Evolutionary conservation across 2,329 filamentous ascomycete genomes (phyloP), one percentile per base, ranked within the genome.

Genomic region (Ophiosphaerella narmari): DNA sequence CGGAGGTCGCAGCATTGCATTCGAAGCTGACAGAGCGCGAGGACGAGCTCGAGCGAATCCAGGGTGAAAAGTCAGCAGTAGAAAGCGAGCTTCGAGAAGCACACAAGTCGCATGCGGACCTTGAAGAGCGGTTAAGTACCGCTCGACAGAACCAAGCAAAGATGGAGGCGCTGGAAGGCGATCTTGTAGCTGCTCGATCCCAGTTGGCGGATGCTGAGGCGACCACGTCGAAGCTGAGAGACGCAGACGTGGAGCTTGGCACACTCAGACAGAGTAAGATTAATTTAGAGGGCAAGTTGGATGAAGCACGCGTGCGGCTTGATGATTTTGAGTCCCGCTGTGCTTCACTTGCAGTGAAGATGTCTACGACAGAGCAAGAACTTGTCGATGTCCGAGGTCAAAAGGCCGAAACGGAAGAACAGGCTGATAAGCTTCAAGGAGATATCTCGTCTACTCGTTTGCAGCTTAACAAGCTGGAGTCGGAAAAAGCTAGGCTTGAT

Each of bases 111-210:
- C 65, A 64, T 14, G 32, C 23, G 16, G 41, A 46, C 13, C 54
- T 72, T 24, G 57, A 68, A 12, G 42, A 51, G 3, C 60, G 65
- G 35, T 53, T 70, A 9, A 46, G 23, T 5, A 33, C 48, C 16
- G 54, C 59, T 13, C 60, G 51, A 7, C 26, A 52, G 18, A 39
- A 26, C n/a, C 58, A 60, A 4, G 43, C 35, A 1, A 46, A 54
- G 11, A 50, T 48, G 6, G 63, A 63, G 24, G 36, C 43, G 18
- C 52, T 70, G 7, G 59, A 65, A 24, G 46, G 52, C 2, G 54
- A 62, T 35, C 55, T 68, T 21, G 46, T 21, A 14, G 43, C 50
- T 5, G 54, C 53, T 21, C 51, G 48, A 13, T 59, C 55, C 13
- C 48, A 36, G 16, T 43, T 62, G 21, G 43, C 34, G 12, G 38